phyloP scores from a whole-genome alignment of 2,329 filamentous ascomycete species.

The Hypoxylon sp. region DNA sequence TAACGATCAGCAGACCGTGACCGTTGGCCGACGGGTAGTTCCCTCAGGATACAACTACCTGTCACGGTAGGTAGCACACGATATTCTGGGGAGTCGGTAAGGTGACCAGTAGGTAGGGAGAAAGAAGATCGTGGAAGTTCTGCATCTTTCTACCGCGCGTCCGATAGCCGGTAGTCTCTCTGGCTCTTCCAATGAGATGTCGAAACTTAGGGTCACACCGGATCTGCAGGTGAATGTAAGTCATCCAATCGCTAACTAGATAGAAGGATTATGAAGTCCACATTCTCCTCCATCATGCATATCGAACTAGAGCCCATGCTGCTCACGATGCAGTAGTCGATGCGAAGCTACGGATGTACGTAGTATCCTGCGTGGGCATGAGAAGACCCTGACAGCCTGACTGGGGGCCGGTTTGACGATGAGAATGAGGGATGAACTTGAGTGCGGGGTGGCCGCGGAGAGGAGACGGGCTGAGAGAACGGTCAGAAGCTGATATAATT shows the following conservation, averaged over 20 bases:
- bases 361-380: conserved; percentile 25
- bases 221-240: conserved; percentile 18
- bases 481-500: neutral
- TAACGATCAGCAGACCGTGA: conserved; percentile 13
- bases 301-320: conserved; percentile 16
- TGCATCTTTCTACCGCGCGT: conserved; percentile 29
- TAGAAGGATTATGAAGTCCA: conserved; percentile 23
- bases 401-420: conserved; percentile 25
- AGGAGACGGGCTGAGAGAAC: conserved; percentile 3
- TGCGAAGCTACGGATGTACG: conserved; percentile 26
- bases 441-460: conserved; percentile 27
- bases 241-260: conserved; percentile 21
- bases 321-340: conserved; percentile 30
- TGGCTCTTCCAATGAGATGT: conserved; percentile 26
- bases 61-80: conserved; percentile 21
- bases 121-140: conserved; percentile 36
- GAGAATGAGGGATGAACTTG: conserved; percentile 19
- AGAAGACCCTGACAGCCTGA: conserved; percentile 33
- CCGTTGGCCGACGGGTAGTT: conserved; percentile 21
- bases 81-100: conserved; percentile 8
- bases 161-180: conserved; percentile 34
- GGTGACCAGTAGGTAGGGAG: conserved; percentile 3
- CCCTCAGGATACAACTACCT: conserved; percentile 23
- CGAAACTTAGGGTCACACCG: conserved; percentile 34
- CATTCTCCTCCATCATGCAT: conserved; percentile 7